These are phyloP conservation scores for Glycine soja DNA, from an alignment of 306 rosid genomes.

Conservation along the genomic window DNA sequence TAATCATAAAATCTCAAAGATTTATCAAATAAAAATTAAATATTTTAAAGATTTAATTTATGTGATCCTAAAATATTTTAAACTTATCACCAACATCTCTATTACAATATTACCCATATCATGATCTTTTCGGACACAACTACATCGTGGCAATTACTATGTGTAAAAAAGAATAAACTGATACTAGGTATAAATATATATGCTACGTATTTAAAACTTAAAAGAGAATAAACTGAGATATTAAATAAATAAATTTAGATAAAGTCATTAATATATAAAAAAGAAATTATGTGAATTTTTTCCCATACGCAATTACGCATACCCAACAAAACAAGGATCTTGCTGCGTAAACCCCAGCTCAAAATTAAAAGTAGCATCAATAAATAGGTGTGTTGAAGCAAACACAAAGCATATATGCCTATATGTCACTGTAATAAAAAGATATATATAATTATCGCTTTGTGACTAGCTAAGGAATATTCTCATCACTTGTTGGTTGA, in stretches of 20 bases:
- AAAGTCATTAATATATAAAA: not conserved
- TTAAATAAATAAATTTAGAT: not conserved
- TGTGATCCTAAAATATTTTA: too few species aligned
- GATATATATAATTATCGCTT: not conserved
- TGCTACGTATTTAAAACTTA: not conserved
- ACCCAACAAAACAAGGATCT: not conserved
- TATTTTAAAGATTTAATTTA: too few species aligned
- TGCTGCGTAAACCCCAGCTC: not conserved
- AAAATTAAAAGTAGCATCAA: not conserved
- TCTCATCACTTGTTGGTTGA: not conserved
- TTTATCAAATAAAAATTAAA: too few species aligned
- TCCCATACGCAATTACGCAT: too few species aligned
- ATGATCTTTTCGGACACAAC: too few species aligned
- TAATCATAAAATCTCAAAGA: too few species aligned
- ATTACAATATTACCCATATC: too few species aligned
- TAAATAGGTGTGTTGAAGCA: not conserved
- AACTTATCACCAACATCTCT: too few species aligned
- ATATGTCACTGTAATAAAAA: not conserved
- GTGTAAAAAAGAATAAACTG: too few species aligned
- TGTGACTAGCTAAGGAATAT: not conserved
- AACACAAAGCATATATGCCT: not conserved
- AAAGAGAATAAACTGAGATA: not conserved
- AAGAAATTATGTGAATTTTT: not conserved
- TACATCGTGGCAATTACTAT: too few species aligned
- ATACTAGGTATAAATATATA: too few species aligned